A percentile compares a stretch with the other conserved stretches of the same genome.
Evolutionary conservation across 2,329 filamentous ascomycete species (phyloP).

Genomic region (Chaetomiaceae sp.): DNA sequence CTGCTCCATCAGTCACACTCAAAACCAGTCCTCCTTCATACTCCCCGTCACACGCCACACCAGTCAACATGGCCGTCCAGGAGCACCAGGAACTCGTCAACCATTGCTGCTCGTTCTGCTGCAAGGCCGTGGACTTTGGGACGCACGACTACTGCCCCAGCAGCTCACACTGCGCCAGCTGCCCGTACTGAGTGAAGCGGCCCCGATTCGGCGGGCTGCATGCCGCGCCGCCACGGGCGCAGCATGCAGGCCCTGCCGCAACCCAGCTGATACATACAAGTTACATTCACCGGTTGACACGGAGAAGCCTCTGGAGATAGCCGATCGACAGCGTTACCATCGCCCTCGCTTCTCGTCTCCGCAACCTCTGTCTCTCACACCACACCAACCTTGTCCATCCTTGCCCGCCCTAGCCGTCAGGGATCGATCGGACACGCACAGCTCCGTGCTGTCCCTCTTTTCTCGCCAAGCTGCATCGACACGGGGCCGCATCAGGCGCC

Average conservation of each 20-base stretch:
- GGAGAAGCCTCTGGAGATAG: slow-evolving; percentile 10
- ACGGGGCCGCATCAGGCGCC: no score
- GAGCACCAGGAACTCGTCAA: slow-evolving; percentile 41
- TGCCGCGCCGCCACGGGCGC: slow-evolving; percentile 8
- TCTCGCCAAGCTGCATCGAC: no score
- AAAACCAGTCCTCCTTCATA: not conserved
- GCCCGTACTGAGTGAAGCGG: slow-evolving; percentile 33
- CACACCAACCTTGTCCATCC: no score
- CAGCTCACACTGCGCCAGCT: slow-evolving; percentile 38
- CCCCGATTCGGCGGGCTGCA: slow-evolving; percentile 27
- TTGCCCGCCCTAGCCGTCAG: no score
- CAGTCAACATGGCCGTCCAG: slow-evolving; percentile 37
- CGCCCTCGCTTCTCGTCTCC: slow-evolving; percentile 1
- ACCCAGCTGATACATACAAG: slow-evolving; percentile 15
- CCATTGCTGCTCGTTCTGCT: slow-evolving; percentile 47
- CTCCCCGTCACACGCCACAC: not conserved
- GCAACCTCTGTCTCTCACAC: not conserved
- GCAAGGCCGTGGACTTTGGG: slow-evolving; percentile 44
- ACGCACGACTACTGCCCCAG: slow-evolving; percentile 45
- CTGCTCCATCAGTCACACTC: not conserved
- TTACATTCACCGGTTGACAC: slow-evolving; percentile 15
- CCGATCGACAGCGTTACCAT: slow-evolving; percentile 14
- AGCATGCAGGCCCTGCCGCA: slow-evolving; percentile 19
- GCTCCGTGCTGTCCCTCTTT: no score
- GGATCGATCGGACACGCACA: no score